Conservation (phyloP, 352 stramenopile species). For the Globisporangium spiculum region DNA sequence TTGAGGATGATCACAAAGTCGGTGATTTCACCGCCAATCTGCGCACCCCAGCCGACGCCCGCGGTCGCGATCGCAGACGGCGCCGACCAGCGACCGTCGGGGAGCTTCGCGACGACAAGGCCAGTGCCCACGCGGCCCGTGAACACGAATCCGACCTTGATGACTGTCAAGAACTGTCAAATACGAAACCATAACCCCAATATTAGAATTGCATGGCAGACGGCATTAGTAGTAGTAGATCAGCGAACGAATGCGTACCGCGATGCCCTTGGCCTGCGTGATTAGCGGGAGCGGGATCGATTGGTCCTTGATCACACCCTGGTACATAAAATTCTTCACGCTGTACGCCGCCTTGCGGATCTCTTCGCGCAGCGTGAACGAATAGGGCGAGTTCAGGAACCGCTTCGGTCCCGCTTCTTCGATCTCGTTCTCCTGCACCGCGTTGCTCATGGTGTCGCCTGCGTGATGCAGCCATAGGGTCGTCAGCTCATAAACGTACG, state of each 20-base stretch:
- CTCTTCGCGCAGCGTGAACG: slow-evolving; percentile 89
- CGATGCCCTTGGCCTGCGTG: slow-evolving; percentile 87
- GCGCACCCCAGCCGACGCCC: slow-evolving; percentile 87
- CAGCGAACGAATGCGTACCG: slow-evolving; percentile 31
- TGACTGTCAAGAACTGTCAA: slow-evolving; percentile 87
- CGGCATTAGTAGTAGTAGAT: neutral
- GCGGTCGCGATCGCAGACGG: slow-evolving; percentile 93
- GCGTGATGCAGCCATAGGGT: neutral
- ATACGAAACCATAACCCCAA: neutral
- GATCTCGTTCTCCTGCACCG: slow-evolving; percentile 72
- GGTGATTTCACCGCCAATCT: slow-evolving; percentile 91
- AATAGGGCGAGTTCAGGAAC: slow-evolving; percentile 85
- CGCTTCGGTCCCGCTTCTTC: slow-evolving; percentile 58
- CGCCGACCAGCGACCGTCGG: slow-evolving; percentile 93
- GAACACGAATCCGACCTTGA: slow-evolving; percentile 89
- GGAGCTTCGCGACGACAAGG: slow-evolving; percentile 90
- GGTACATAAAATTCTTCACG: slow-evolving; percentile 90
- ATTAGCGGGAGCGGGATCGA: slow-evolving; percentile 89
- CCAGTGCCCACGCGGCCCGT: slow-evolving; percentile 88
- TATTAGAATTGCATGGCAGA: neutral
- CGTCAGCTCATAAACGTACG: neutral
- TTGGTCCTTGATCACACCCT: slow-evolving; percentile 87
- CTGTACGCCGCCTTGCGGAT: slow-evolving; percentile 93
- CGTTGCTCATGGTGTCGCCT: slow-evolving; percentile 77
- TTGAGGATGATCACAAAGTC: slow-evolving; percentile 95